These are phyloP conservation scores for Boletus rubroflammeus DNA, from an alignment of 768 basidiomycete genomes.

Conservation along the genomic window DNA sequence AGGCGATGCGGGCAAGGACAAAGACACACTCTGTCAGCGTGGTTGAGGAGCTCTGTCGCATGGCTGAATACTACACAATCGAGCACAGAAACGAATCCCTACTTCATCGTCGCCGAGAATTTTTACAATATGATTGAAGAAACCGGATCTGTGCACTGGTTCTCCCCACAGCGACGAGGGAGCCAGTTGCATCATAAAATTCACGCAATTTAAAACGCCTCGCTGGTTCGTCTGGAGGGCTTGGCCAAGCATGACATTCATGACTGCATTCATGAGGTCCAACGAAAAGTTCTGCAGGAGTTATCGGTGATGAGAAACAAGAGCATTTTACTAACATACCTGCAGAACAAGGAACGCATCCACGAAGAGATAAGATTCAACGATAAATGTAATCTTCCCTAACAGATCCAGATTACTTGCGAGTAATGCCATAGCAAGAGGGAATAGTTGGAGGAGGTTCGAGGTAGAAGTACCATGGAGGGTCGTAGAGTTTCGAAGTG, in stretches of 20 bases:
- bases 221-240: conserved; percentile 54
- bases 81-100: conserved; percentile 8
- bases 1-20: conserved; percentile 68
- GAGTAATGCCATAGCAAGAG: conserved; percentile 56
- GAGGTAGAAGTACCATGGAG: conserved; percentile 48
- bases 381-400: conserved; percentile 59
- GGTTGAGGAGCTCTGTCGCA: conserved; percentile 27
- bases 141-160: conserved; percentile 66
- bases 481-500: conserved; percentile 60
- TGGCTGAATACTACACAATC: conserved; percentile 7
- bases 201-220: conserved; percentile 57
- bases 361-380: conserved; percentile 79
- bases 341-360: conserved; percentile 60
- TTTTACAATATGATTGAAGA: conserved; percentile 62
- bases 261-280: conserved; percentile 58
- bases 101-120: conserved; percentile 68
- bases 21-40: conserved; percentile 66
- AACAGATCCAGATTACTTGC: conserved; percentile 70
- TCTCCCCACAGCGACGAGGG: conserved; percentile 68
- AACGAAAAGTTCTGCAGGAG: conserved; percentile 45
- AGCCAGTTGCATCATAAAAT: conserved; percentile 59
- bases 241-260: conserved; percentile 47
- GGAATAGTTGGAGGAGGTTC: conserved; percentile 62
- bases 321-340: conserved; percentile 38
- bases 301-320: background rate